Conservation (phyloP, 2,329 filamentous ascomycete genomes). For the Massarina eburnea region DNA sequence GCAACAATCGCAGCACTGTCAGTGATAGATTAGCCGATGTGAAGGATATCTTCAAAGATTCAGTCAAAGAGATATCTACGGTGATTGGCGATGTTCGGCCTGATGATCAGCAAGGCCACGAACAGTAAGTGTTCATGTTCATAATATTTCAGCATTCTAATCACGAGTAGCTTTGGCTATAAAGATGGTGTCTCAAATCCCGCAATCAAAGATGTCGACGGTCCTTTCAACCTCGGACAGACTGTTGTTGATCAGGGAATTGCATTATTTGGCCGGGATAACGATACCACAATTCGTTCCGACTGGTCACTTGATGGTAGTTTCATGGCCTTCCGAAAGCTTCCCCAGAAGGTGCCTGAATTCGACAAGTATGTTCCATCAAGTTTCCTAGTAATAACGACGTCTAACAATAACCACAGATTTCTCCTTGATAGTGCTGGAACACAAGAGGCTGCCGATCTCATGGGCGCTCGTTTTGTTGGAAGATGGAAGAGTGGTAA, state of each 20-base stretch:
- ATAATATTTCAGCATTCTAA: no score
- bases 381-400: not conserved
- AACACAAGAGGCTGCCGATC: conserved; percentile 3
- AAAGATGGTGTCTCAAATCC: conserved; percentile 9
- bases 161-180: conserved; percentile 5
- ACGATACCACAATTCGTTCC: not conserved
- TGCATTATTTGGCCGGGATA: not conserved
- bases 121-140: conserved; percentile 6
- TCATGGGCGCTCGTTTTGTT: conserved; percentile 8
- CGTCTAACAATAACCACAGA: not conserved
- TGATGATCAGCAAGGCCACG: conserved; percentile 5
- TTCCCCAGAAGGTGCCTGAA: conserved; percentile 8
- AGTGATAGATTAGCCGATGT: not conserved
- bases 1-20: conserved; percentile 3
- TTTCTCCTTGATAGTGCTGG: conserved; percentile 4
- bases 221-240: conserved; percentile 1
- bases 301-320: conserved; percentile 8
- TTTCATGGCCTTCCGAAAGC: conserved; percentile 10
- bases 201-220: conserved; percentile 1
- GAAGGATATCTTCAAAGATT: not conserved
- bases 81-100: conserved; percentile 8
- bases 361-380: conserved; percentile 2
- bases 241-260: conserved; percentile 2
- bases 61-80: conserved; percentile 4
- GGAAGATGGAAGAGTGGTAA: conserved; percentile 11